A percentile compares a stretch with the other conserved stretches of the same genome.
phyloP scores from a whole-genome alignment of 1,284 basidiomycete species.

The Apiotrichum laibachii region DNA sequence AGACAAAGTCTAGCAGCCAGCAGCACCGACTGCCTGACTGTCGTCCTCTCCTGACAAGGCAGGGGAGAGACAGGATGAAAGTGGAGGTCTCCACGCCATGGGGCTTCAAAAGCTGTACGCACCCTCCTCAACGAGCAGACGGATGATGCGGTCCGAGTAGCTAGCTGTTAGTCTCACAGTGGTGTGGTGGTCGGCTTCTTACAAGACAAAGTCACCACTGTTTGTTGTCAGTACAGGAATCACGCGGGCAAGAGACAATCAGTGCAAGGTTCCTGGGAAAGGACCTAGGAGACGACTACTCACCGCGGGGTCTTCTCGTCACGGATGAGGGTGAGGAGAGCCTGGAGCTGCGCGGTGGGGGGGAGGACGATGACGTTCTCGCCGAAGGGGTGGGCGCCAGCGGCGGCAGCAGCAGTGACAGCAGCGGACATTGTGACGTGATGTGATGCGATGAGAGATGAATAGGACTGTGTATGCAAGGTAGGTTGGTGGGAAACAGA shows the following conservation, averaged over 20 bases:
- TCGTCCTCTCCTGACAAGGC: too few species aligned
- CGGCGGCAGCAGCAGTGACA: neutral
- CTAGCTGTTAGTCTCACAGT: conserved; percentile 7
- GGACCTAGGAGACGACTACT: conserved; percentile 5
- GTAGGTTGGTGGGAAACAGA: neutral
- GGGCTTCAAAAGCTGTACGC: conserved; percentile 13
- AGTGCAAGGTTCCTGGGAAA: too few species aligned
- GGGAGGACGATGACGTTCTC: conserved; percentile 47
- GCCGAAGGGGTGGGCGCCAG: conserved; percentile 7
- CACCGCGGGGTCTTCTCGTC: conserved; percentile 69
- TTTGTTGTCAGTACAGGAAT: conserved; percentile 5
- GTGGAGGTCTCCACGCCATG: too few species aligned
- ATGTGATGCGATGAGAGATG: neutral
- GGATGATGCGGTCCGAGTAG: conserved; percentile 62
- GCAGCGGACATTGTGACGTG: neutral
- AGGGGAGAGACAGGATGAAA: too few species aligned
- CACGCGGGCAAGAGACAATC: too few species aligned
- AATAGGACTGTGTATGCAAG: too few species aligned
- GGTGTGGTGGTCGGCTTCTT: conserved; percentile 14
- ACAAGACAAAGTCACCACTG: conserved; percentile 95
- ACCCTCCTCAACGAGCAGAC: conserved; percentile 62
- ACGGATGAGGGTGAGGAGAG: conserved; percentile 91
- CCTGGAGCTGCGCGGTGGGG: conserved; percentile 83
- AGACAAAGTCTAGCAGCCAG: too few species aligned
- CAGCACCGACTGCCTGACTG: too few species aligned